phyloP scores from a whole-genome alignment of 164 flowering plant species.

The Piper betle region DNA sequence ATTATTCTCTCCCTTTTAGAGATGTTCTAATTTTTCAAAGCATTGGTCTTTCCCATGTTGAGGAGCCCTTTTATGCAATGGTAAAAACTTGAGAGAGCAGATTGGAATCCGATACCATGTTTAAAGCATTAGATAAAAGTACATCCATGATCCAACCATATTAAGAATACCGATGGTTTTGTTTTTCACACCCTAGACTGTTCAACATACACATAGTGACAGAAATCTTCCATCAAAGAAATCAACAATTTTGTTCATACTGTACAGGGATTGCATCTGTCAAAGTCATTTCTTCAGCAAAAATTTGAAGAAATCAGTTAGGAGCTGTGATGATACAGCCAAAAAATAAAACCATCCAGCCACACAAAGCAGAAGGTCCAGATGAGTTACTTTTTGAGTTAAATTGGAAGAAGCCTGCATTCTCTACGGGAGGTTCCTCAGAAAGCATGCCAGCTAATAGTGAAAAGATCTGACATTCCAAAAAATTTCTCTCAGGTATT shows the following conservation, averaged over 20 bases:
- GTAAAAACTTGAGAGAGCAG: neutral
- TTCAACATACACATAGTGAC: neutral
- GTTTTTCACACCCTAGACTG: neutral
- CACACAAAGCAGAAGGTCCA: neutral
- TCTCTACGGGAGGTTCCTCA: neutral
- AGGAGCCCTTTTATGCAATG: neutral
- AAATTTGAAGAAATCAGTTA: conserved; percentile 57
- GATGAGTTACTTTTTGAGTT: conserved; percentile 4
- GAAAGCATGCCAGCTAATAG: neutral
- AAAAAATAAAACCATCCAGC: conserved; percentile 5
- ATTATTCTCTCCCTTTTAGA: neutral
- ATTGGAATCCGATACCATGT: neutral
- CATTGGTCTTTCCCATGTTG: neutral
- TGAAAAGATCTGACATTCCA: neutral
- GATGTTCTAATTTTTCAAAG: neutral
- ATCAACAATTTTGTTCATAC: conserved; percentile 1
- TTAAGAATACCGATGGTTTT: neutral
- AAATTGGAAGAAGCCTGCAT: conserved; percentile 4
- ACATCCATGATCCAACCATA: no score
- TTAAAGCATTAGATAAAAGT: neutral
- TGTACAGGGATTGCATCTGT: conserved; percentile 13
- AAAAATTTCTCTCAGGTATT: no score
- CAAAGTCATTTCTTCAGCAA: conserved; percentile 41
- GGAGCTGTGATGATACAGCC: conserved; percentile 50
- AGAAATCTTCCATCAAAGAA: neutral